These are phyloP conservation scores for Colletotrichum caudatum DNA, from an alignment of 2,329 filamentous ascomycete species.

Conservation along the genomic window DNA sequence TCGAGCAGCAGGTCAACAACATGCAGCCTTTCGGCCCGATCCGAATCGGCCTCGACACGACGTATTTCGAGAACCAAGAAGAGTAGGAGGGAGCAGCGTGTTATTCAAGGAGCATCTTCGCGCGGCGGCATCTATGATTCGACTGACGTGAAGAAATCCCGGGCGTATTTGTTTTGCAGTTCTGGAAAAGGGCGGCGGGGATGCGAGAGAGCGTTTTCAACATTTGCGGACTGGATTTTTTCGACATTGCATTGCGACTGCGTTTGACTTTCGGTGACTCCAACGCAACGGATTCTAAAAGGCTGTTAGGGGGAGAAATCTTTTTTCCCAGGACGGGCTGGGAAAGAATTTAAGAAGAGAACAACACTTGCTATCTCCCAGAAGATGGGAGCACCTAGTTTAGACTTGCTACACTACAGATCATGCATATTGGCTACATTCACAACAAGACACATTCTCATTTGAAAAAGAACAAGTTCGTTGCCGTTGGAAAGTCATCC, in stretches of 20 bases:
- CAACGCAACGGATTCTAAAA: background rate
- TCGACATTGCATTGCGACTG: background rate
- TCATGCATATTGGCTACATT: slow-evolving; percentile 39
- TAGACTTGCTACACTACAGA: slow-evolving; percentile 14
- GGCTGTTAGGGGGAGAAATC: background rate
- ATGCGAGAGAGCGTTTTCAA: background rate
- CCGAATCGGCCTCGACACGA: slow-evolving; percentile 52
- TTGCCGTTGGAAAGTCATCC: slow-evolving; percentile 24
- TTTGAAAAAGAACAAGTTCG: background rate
- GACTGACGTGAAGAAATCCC: background rate
- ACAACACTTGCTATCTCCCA: slow-evolving; percentile 25
- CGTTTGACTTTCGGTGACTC: background rate
- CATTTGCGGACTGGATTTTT: slow-evolving; percentile 21
- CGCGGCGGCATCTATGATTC: slow-evolving; percentile 3
- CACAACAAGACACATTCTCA: slow-evolving; percentile 15
- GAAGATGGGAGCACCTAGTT: slow-evolving; percentile 1
- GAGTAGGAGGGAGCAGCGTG: background rate
- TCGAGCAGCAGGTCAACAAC: slow-evolving; percentile 67
- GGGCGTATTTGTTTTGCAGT: slow-evolving; percentile 13
- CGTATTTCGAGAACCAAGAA: background rate
- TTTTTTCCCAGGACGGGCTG: background rate
- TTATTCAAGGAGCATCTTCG: slow-evolving; percentile 5
- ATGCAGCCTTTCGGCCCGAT: slow-evolving; percentile 61
- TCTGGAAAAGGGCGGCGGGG: background rate
- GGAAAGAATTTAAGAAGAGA: slow-evolving; percentile 1